phyloP scores from a whole-genome alignment of 345 rosid species.

The Pelargonium nanum region DNA sequence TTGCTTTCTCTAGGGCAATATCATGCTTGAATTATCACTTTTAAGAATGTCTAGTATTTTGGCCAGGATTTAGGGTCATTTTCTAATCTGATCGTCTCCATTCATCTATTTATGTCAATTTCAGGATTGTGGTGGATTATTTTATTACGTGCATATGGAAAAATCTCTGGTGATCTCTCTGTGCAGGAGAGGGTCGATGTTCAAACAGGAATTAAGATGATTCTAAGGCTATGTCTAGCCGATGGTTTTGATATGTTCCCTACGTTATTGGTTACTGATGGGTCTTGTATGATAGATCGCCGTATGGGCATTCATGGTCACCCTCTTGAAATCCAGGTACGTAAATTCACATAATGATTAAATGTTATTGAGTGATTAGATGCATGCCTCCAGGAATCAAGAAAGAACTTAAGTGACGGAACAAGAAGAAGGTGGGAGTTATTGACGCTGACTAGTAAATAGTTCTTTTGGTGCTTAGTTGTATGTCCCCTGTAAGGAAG shows the following conservation, averaged over 20 bases:
- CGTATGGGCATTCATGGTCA: conserved; percentile 96
- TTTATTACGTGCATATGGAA: conserved; percentile 79
- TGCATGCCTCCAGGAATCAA: too few relatives aligned
- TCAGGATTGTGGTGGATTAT: conserved; percentile 97
- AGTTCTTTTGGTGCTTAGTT: background rate
- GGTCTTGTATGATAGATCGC: conserved; percentile 92
- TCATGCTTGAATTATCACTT: too few relatives aligned
- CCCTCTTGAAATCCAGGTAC: conserved; percentile 86
- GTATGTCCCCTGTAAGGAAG: background rate
- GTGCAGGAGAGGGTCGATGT: conserved; percentile 83
- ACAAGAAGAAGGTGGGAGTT: too few relatives aligned
- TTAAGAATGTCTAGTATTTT: background rate
- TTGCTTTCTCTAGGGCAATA: too few relatives aligned
- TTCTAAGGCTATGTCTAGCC: conserved; percentile 60
- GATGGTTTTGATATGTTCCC: conserved; percentile 96
- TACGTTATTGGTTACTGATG: conserved; percentile 79
- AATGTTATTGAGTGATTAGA: background rate
- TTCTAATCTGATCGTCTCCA: background rate
- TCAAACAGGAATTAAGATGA: conserved; percentile 91
- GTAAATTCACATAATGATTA: background rate
- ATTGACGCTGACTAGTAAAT: background rate
- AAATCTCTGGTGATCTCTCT: conserved; percentile 74
- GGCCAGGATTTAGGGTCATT: background rate
- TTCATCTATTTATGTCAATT: conserved; percentile 13
- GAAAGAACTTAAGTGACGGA: too few relatives aligned